Evolutionary conservation across 192 early-diverging fungal genomes (phyloP), one percentile per base, ranked within the genome.

Genomic region (Podila verticillata): DNA sequence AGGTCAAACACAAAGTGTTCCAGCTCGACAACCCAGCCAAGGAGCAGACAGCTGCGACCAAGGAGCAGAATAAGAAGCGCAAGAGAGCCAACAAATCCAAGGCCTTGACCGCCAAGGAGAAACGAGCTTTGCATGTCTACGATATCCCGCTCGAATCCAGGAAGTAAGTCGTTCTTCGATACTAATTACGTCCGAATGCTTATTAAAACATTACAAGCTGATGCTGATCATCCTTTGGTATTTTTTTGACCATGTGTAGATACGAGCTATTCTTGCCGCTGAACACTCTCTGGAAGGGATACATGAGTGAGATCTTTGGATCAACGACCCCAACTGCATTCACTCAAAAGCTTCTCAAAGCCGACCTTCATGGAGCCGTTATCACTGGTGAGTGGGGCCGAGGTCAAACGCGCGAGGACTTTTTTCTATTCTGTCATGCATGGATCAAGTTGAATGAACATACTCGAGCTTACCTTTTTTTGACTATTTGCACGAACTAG

Each of bases 361-460:
- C 95, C 4, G 96, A 98, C 67, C 90, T 91, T 82, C 96, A 98
- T 73, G 96, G 96, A 5, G 91, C 94, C 2, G 75, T 84, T 19
- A 58, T 98, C 15, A 89, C 92, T 7, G 94, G 89, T 90, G 80
- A 58, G 78, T 30, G 17, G 20, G 22, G 61, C n/a, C 26, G n/a
- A n/a, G n/a, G 35, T 20, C 26, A 3, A 22, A 12, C 48, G 20
- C 4, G 13, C 7, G 36, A 44, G 15, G 2, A 12, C 54, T 10
- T 63, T 19, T 48, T 62, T 62, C 44, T 30, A 59, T 10, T 56
- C 35, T 44, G 26, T 5, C 20, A 36, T 34, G n/a, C 67, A 26
- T 59, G 31, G 17, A 67, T 56, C 9, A 9, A 10, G 56, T 0
- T 28, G 24, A 3, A 9, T 56, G n/a, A n/a, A n/a, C 65, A 56